phyloP scores from a whole-genome alignment of 2,329 filamentous ascomycete genomes.

The Periconia sp. region DNA sequence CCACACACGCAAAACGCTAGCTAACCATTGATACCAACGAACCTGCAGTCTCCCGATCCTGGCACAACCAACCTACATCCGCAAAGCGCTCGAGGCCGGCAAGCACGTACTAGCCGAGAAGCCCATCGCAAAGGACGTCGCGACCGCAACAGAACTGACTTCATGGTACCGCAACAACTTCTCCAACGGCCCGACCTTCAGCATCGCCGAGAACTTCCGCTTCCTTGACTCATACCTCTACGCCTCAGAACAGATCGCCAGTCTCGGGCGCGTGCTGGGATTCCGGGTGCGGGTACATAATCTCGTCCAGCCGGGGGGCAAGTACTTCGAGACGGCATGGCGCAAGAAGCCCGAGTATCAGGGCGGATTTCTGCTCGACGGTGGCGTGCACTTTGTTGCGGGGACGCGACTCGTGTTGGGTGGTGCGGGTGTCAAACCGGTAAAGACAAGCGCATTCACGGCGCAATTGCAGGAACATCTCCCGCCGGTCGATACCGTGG shows the following conservation, averaged over 20 bases:
- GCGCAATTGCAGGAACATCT: conserved; percentile 58
- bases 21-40: too few species aligned
- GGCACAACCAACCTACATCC: conserved; percentile 61
- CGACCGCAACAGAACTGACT: conserved; percentile 53
- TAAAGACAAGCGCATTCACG: conserved; percentile 58
- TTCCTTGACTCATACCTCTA: conserved; percentile 60
- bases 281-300: conserved; percentile 55
- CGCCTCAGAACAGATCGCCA: conserved; percentile 53
- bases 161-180: conserved; percentile 49
- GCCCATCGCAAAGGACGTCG: conserved; percentile 64
- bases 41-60: conserved; percentile 60
- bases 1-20: not conserved
- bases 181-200: conserved; percentile 40
- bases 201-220: conserved; percentile 72
- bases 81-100: conserved; percentile 61
- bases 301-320: conserved; percentile 52
- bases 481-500: conserved; percentile 67
- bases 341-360: conserved; percentile 70
- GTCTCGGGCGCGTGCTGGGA: conserved; percentile 57
- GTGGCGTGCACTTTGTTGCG: conserved; percentile 72
- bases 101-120: conserved; percentile 74
- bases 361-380: conserved; percentile 76
- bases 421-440: conserved; percentile 46
- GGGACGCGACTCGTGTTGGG: conserved; percentile 61
- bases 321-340: conserved; percentile 62